Base-by-base conservation (phyloP, 306 rosid species). In the Ammopiptanthus mongolicus region DNA sequence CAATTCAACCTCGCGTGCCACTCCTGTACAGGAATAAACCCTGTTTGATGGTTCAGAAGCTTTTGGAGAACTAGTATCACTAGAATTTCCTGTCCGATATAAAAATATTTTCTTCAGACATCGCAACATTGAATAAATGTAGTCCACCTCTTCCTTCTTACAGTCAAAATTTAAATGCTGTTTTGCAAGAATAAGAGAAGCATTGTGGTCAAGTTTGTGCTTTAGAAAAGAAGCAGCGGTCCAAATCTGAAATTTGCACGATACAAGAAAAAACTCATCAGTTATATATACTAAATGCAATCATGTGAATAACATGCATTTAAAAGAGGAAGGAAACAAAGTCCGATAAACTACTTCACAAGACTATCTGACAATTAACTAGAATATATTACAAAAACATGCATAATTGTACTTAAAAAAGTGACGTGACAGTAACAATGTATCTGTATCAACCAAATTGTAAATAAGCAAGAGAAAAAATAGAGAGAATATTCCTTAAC, bases 211-310 rank as follows among this genome's bases (percentile, higher is more conserved):
- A 65, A 93, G 65, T 82, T 89, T 91, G 83, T 83, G 77, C 22
- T 82, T 84, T 51, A 84, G 72, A 79, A 89, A 41, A 46, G 97
- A 69, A 73, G 91, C 90, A 33, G 83, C 96, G 79, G 89, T 86
- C 96, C 98, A 91, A 82, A 84, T 80, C 97, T 93, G 95, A 80
- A 81, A 83, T 71, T 78, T 65, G 56, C 69, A 76, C 44, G 29
- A 76, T 33, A 25, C 23, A 81, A 29, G 55, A 60, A 51, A 69
- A 77, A 47, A 17, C 17, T 2, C 39, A 62, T 73, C 77, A 78
- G 77, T 17, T 47, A 5, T 17, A 51, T 23, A 72, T 44, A 46
- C 57, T 57, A 42, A 72, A 52, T 28, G 55, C 80, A 67, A 60
- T 42, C 33, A 66, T 15, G 63, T 19, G 33, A 71, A 56, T 10